A percentile compares a stretch with the other conserved stretches of the same genome.
Conservation (phyloP, 2,329 filamentous ascomycete genomes). For the Aureobasidium mangrovei region DNA sequence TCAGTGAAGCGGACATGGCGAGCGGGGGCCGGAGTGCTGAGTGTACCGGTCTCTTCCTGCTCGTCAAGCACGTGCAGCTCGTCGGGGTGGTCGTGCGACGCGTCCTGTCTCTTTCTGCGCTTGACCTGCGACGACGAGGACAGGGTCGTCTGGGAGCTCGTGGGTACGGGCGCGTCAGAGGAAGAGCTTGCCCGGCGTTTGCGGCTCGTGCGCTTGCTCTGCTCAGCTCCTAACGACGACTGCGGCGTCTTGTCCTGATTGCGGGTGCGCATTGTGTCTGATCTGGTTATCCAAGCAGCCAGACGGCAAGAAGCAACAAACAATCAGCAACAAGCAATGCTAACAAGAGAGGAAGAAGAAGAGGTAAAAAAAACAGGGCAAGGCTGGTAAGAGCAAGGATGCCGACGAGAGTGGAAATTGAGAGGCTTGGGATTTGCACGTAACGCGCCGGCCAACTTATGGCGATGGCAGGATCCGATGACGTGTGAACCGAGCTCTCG, state of each 20-base stretch:
- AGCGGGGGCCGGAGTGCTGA: conserved; percentile 14
- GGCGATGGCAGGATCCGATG: too few species aligned
- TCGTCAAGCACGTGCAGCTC: conserved; percentile 1
- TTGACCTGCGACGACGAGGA: conserved; percentile 13
- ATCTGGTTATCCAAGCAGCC: background rate
- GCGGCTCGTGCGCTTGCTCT: conserved; percentile 8
- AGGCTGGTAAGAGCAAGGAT: too few species aligned
- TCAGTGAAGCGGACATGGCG: conserved; percentile 26
- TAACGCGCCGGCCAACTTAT: too few species aligned
- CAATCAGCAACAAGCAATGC: background rate
- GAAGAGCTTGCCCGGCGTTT: conserved; percentile 16
- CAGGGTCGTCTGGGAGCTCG: conserved; percentile 1
- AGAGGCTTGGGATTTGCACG: too few species aligned
- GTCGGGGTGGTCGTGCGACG: conserved; percentile 10
- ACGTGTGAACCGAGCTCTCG: too few species aligned
- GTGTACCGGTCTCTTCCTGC: background rate
- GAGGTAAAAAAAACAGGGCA: too few species aligned
- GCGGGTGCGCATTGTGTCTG: conserved; percentile 14
- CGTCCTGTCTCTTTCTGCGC: conserved; percentile 16
- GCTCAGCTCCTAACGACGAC: conserved; percentile 9
- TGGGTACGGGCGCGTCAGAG: conserved; percentile 12
- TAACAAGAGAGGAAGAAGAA: background rate
- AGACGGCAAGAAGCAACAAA: background rate
- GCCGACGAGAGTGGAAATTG: too few species aligned
- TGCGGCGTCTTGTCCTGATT: conserved; percentile 14